phyloP scores from a whole-genome alignment of 192 early-diverging fungal genomes.

The Umbelopsis isabellina region DNA sequence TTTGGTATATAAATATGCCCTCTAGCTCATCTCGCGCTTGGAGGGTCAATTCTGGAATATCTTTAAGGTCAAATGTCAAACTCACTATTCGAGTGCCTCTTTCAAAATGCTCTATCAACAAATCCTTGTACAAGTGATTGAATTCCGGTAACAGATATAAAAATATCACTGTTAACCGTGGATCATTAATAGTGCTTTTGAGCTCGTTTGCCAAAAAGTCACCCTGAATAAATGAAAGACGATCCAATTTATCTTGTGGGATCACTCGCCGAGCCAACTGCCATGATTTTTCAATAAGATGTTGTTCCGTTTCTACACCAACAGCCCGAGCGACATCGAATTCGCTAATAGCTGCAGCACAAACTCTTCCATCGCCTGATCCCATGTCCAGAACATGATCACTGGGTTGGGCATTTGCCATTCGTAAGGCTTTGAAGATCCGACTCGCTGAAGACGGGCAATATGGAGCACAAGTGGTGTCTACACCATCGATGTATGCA shows the following conservation, averaged over 20 bases:
- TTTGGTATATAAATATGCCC: conserved; percentile 55
- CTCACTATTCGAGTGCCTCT: conserved; percentile 54
- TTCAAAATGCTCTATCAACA: conserved; percentile 46
- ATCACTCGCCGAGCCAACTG: conserved; percentile 36
- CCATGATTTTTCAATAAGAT: conserved; percentile 47
- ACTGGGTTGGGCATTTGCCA: conserved; percentile 42
- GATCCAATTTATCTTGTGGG: conserved; percentile 18
- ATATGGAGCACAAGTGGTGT: conserved; percentile 57
- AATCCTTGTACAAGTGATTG: conserved; percentile 48
- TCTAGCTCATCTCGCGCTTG: conserved; percentile 45
- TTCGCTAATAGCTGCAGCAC: conserved; percentile 49
- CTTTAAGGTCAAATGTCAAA: conserved; percentile 54
- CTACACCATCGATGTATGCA: conserved; percentile 55
- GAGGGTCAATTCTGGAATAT: conserved; percentile 46
- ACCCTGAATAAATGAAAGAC: conserved; percentile 43
- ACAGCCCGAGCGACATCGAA: conserved; percentile 46
- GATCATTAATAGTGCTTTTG: conserved; percentile 35
- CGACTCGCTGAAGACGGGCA: conserved; percentile 58
- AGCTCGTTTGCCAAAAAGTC: conserved; percentile 42
- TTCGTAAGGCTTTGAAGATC: conserved; percentile 48
- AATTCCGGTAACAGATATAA: conserved; percentile 57
- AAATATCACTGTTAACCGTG: conserved; percentile 49
- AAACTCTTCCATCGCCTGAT: conserved; percentile 63
- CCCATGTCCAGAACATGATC: conserved; percentile 62
- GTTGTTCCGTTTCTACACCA: conserved; percentile 57